Base-by-base conservation (phyloP, 257 asterid species). In the Capsicum baccatum region DNA sequence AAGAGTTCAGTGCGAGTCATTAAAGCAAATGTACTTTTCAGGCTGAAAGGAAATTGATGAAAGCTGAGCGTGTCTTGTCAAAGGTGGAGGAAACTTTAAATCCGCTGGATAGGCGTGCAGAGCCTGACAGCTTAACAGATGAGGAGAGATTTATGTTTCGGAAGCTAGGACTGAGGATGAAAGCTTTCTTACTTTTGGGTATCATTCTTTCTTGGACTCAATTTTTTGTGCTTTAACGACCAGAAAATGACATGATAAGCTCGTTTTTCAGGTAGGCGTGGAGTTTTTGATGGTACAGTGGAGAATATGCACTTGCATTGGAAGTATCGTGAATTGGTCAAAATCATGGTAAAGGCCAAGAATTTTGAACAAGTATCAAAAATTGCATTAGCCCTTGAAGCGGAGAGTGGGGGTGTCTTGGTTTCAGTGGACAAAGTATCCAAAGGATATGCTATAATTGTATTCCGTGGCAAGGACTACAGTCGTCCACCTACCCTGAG, bases 271-370 rank as follows among this genome's bases (percentile, higher is more conserved):
- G 99, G 99, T 87, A 89, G 99, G 89, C 99, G 99, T 78, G 99
- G 99, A 84, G 92, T 97, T 84, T 97, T 97, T 86, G 97, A 90
- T 83, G 99, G 99, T 87, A 97, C 99, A 0, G 97, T 97, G 83
- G 99, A 97, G 89, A 97, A 97, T 90, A 95, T 95, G 99, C 99
- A 97, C 90, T 91, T 97, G 87, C 99, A 97, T 86, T 97, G 98
- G 99, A 97, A 97, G 85, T 95, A 95, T 87, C 90, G 98, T 37
- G 98, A 97, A 90, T 82, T 97, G 90, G 89, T 97, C 64, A 95
- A 97, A 89, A 93, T 97, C 87, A 86, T 95, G 50, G 97, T 97
- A 21, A 95, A 97, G 87, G 96, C 95, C 57, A 93, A 86, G 87
- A 88, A 86, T 84, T 85, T 95, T 56, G 97, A 91, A 60, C 93